Conservation (phyloP, 805 yeast species). For the Candida sakaeoensis region DNA sequence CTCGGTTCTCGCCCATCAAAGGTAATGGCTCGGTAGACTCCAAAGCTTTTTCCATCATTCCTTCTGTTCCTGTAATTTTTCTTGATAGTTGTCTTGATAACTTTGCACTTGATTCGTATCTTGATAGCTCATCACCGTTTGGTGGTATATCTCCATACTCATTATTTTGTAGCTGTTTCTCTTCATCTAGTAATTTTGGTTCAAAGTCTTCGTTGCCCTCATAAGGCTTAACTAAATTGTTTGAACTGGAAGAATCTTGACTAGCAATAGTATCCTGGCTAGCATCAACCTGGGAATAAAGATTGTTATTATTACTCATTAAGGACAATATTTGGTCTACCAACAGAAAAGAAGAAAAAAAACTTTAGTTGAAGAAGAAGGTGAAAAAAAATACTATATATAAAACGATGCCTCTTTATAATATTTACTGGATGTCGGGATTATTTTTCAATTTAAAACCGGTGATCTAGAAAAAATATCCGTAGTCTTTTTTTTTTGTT, state of each 20-base stretch:
- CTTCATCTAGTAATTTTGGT: neutral
- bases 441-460: too few species aligned
- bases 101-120: slow-evolving; percentile 20
- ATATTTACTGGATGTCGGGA: too few species aligned
- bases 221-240: neutral
- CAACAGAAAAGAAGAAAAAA: too few species aligned
- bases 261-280: slow-evolving; percentile 1
- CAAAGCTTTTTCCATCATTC: slow-evolving; percentile 24
- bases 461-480: too few species aligned
- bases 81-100: slow-evolving; percentile 20
- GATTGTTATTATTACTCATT: too few species aligned
- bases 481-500: too few species aligned
- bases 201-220: neutral
- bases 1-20: slow-evolving; percentile 63
- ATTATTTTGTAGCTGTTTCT: neutral
- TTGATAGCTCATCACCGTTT: slow-evolving; percentile 20
- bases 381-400: too few species aligned
- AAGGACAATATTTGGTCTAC: too few species aligned
- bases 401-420: too few species aligned
- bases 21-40: slow-evolving; percentile 29
- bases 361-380: too few species aligned
- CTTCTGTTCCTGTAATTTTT: slow-evolving; percentile 25
- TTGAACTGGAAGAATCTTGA: neutral
- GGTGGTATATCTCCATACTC: slow-evolving; percentile 5
- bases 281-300: neutral